A percentile compares a stretch with the other conserved stretches of the same genome.
Evolutionary conservation across 352 stramenopile species (phyloP).

Genomic region (Phytophthora multivora): DNA sequence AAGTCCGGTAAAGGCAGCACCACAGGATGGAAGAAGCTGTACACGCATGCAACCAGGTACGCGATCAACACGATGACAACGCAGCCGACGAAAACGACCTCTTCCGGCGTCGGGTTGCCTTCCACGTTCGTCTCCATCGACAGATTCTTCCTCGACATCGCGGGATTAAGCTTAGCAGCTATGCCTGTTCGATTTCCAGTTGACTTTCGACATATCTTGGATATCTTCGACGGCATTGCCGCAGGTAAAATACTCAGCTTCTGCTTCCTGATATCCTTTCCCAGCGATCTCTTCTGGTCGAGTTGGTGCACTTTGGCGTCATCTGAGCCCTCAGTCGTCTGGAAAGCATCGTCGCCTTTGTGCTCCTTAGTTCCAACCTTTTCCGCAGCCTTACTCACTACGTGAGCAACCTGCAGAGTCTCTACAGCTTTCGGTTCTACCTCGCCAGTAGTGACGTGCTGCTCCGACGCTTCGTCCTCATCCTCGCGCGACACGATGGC

Average conservation of each 20-base stretch:
- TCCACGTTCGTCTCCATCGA: neutral
- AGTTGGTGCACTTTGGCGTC: no score
- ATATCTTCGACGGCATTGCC: neutral
- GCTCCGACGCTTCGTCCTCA: conserved; percentile 4
- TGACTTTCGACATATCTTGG: conserved; percentile 1
- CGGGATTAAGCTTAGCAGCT: neutral
- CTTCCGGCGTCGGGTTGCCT: conserved; percentile 6
- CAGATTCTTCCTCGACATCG: neutral
- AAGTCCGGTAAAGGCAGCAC: conserved; percentile 42
- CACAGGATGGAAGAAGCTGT: conserved; percentile 49
- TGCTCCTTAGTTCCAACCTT: no score
- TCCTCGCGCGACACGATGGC: conserved; percentile 8
- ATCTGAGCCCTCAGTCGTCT: no score
- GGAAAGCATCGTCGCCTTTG: no score
- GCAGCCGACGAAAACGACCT: conserved; percentile 29
- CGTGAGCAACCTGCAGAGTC: neutral
- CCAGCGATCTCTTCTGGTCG: no score
- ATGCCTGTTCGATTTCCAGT: neutral
- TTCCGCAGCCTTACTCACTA: no score
- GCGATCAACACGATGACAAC: conserved; percentile 33
- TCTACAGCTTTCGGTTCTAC: neutral
- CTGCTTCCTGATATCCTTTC: neutral
- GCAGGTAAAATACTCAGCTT: neutral
- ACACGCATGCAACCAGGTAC: conserved; percentile 51
- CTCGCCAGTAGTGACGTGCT: neutral